These are phyloP conservation scores for Penicillium parvum DNA, from an alignment of 495 filamentous ascomycete genomes.

Conservation along the genomic window DNA sequence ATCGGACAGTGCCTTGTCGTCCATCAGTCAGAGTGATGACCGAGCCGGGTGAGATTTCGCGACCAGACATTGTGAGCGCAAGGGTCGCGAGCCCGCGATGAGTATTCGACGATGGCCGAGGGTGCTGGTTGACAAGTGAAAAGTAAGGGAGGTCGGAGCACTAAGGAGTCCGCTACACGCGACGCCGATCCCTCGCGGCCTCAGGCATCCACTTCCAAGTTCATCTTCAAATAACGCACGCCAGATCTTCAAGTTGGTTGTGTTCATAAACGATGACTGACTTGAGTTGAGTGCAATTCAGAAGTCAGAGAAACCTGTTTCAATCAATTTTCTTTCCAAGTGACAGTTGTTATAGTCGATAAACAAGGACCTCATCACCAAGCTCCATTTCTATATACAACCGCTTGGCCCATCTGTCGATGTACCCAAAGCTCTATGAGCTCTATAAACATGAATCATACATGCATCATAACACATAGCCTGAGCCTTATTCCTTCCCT, in stretches of 20 bases:
- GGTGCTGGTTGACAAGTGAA: slow-evolving; percentile 16
- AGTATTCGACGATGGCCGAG: slow-evolving; percentile 10
- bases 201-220: slow-evolving; percentile 8
- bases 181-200: slow-evolving; percentile 14
- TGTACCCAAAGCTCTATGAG: neutral
- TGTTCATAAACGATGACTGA: no score
- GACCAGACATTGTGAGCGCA: slow-evolving; percentile 32
- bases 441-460: slow-evolving; percentile 2
- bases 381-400: neutral
- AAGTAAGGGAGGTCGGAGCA: slow-evolving; percentile 7
- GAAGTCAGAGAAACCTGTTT: no score
- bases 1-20: slow-evolving; percentile 72
- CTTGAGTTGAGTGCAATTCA: neutral
- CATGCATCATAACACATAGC: slow-evolving; percentile 1
- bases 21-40: slow-evolving; percentile 70
- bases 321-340: no score
- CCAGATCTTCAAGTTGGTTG: no score
- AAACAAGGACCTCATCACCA: neutral
- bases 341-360: no score
- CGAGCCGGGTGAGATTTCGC: slow-evolving; percentile 44
- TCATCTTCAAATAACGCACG: no score
- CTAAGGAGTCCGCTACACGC: slow-evolving; percentile 20
- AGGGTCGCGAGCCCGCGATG: slow-evolving; percentile 11
- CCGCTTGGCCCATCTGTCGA: neutral
- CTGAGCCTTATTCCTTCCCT: slow-evolving; percentile 6